A percentile compares a stretch with the other conserved stretches of the same genome.
These are phyloP conservation scores for Juglanconis oblonga DNA, from an alignment of 2,329 filamentous ascomycete genomes.

Conservation along the genomic window DNA sequence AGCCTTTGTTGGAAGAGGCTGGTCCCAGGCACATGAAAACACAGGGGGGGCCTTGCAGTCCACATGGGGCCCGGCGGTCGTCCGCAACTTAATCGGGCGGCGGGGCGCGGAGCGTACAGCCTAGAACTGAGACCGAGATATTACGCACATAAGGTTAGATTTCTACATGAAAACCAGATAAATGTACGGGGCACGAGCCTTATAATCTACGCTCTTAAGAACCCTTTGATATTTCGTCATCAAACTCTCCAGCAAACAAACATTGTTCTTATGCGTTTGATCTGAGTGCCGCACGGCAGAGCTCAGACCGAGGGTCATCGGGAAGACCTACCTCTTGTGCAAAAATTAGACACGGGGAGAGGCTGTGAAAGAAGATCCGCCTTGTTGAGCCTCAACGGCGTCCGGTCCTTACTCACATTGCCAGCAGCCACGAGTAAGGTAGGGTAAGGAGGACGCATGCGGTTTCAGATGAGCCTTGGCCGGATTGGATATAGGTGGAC, in stretches of 20 bases:
- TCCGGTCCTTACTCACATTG: not conserved
- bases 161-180: not conserved
- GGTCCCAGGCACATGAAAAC: not conserved
- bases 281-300: too few relatives aligned
- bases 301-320: too few relatives aligned
- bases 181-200: too few relatives aligned
- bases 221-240: too few relatives aligned
- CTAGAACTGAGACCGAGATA: not conserved
- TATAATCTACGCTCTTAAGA: too few relatives aligned
- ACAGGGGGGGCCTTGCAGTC: not conserved
- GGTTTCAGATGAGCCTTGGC: not conserved
- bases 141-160: not conserved
- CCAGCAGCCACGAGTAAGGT: not conserved
- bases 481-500: not conserved
- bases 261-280: too few relatives aligned
- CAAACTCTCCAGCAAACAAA: too few relatives aligned
- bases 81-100: not conserved
- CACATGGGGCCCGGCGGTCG: not conserved
- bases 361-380: not conserved
- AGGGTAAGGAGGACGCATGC: not conserved
- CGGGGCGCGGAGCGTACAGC: not conserved
- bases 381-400: not conserved
- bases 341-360: not conserved
- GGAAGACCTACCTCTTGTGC: not conserved
- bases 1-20: not conserved